A percentile compares a stretch with the other conserved stretches of the same genome.
Evolutionary conservation across 768 basidiomycete genomes (phyloP).

Genomic region (Naganishia kalamii): DNA sequence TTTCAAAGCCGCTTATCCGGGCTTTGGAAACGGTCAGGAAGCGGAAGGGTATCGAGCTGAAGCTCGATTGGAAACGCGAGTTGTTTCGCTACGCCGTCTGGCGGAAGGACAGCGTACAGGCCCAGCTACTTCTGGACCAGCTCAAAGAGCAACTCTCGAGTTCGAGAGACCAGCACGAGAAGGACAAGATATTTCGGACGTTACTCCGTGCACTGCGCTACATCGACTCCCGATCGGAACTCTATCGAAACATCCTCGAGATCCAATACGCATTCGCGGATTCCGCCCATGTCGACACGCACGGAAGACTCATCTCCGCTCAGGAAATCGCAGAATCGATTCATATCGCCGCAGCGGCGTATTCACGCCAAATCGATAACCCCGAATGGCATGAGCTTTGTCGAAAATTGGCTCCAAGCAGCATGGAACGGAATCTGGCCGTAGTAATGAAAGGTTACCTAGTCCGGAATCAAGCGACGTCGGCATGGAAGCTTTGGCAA

Average conservation of each 20-base stretch:
- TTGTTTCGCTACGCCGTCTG: background rate
- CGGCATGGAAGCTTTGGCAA: constrained; percentile 11
- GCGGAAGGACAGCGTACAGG: background rate
- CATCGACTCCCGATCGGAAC: background rate
- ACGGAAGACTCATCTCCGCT: background rate
- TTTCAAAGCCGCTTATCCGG: constrained; percentile 3
- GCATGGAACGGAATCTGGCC: background rate
- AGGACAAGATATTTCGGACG: background rate
- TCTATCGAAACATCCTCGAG: background rate
- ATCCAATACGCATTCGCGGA: background rate
- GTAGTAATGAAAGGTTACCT: constrained; percentile 6
- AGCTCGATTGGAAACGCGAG: background rate
- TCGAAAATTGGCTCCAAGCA: background rate
- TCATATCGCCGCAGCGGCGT: background rate
- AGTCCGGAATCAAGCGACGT: background rate
- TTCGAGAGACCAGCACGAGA: background rate
- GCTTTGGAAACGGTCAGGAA: constrained; percentile 2
- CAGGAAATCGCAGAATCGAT: background rate
- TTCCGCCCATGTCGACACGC: background rate
- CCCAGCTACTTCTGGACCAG: background rate
- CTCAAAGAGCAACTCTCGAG: background rate
- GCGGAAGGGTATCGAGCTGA: background rate
- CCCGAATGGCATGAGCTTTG: background rate
- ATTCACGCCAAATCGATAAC: background rate
- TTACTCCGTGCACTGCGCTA: background rate